phyloP scores from a whole-genome alignment of 495 filamentous ascomycete species.

The Rusavskia elegans region DNA sequence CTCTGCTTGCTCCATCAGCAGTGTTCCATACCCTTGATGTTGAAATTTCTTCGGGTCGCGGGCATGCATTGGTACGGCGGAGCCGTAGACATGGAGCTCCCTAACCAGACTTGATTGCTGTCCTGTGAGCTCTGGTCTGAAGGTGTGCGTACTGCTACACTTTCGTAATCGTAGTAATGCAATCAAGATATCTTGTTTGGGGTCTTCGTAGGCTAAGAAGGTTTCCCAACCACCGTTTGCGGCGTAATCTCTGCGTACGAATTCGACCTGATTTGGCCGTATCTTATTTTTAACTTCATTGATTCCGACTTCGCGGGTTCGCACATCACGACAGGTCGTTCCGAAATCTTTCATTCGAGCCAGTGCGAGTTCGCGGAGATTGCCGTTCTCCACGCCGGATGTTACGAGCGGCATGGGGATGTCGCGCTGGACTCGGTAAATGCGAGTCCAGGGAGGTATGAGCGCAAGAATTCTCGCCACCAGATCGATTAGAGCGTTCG shows the following conservation, averaged over 20 bases:
- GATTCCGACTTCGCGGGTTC: conserved; percentile 91
- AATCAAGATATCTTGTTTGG: conserved; percentile 95
- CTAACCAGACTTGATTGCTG: conserved; percentile 86
- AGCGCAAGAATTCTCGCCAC: conserved; percentile 90
- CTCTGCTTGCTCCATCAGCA: conserved; percentile 97
- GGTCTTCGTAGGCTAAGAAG: conserved; percentile 93
- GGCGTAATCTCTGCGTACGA: conserved; percentile 86
- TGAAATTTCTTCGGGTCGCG: conserved; percentile 92
- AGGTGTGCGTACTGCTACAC: conserved; percentile 79
- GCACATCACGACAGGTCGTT: conserved; percentile 92
- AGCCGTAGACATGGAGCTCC: conserved; percentile 92
- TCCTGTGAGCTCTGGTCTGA: conserved; percentile 67
- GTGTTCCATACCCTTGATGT: conserved; percentile 90
- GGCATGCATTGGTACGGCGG: conserved; percentile 85
- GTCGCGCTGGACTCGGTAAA: conserved; percentile 95
- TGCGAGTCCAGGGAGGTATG: conserved; percentile 93
- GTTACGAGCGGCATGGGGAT: conserved; percentile 98
- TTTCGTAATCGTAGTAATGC: conserved; percentile 80
- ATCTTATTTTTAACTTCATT: conserved; percentile 99
- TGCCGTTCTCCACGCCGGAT: conserved; percentile 93
- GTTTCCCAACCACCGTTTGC: conserved; percentile 98
- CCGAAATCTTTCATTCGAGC: conserved; percentile 98
- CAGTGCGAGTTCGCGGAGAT: conserved; percentile 81
- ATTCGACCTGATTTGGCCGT: conserved; percentile 86
- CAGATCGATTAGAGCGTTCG: conserved; percentile 86